Percentiles rank a stretch among this genome's conserved stretches.
Evolutionary conservation across 176 grass and related monocot species (phyloP).

Genomic region (Chloris gayana): DNA sequence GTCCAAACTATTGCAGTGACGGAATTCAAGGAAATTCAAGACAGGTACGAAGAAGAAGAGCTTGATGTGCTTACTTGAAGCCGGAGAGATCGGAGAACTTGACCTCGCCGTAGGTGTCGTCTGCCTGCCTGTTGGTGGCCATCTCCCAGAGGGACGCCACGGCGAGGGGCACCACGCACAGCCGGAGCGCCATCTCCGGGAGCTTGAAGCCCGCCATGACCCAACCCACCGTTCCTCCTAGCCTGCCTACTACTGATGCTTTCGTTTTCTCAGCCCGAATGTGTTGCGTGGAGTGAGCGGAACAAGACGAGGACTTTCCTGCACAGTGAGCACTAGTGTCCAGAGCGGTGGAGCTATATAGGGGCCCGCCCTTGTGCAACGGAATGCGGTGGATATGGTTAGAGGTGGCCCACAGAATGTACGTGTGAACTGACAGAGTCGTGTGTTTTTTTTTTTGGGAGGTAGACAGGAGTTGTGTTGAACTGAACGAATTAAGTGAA

Average conservation of each 20-base stretch:
- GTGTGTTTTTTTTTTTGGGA: too few species aligned
- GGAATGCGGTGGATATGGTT: not conserved
- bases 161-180: slow-evolving; percentile 68
- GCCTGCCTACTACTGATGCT: not conserved
- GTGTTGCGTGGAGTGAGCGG: not conserved
- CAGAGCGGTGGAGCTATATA: not conserved
- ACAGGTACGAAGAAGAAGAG: not conserved
- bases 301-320: not conserved
- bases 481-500: too few species aligned
- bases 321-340: not conserved
- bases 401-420: not conserved
- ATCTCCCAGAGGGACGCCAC: slow-evolving; percentile 67
- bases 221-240: not conserved
- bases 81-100: slow-evolving; percentile 69
- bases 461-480: too few species aligned
- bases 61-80: slow-evolving; percentile 59
- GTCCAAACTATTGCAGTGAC: not conserved
- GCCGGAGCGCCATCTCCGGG: slow-evolving; percentile 63
- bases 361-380: not conserved
- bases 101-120: slow-evolving; percentile 82
- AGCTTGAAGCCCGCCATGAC: slow-evolving; percentile 34
- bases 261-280: too few species aligned
- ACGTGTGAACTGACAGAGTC: not conserved
- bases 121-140: slow-evolving; percentile 69
- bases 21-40: not conserved